Conservation (phyloP, 306 rosid genomes). For the Prunus padus region DNA sequence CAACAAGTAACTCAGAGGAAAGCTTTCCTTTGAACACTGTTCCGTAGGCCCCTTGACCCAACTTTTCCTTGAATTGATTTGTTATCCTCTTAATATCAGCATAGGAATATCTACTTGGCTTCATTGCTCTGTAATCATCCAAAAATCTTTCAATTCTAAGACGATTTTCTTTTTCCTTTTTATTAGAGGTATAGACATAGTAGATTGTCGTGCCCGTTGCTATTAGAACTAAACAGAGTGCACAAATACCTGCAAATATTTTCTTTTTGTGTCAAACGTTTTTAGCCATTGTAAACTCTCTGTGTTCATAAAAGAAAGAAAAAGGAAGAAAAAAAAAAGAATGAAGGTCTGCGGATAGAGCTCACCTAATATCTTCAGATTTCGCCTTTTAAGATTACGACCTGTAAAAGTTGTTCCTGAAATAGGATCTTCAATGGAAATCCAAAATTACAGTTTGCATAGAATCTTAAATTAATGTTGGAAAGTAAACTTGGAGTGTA, state of each 20-base stretch:
- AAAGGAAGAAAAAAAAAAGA: background rate
- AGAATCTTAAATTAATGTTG: no score
- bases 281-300: no score
- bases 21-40: slow-evolving; percentile 30
- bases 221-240: slow-evolving; percentile 4
- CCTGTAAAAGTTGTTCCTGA: background rate
- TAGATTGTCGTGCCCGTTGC: background rate
- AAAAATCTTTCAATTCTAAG: slow-evolving; percentile 31
- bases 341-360: background rate
- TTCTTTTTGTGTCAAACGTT: no score
- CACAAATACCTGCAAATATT: slow-evolving; percentile 26
- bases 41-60: slow-evolving; percentile 39
- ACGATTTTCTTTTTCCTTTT: slow-evolving; percentile 8
- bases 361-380: background rate
- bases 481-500: background rate
- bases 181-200: slow-evolving; percentile 10
- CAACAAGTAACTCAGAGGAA: slow-evolving; percentile 5
- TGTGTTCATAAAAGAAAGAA: no score
- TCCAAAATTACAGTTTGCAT: background rate
- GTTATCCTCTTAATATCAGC: slow-evolving; percentile 4
- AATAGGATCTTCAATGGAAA: background rate
- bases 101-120: slow-evolving; percentile 40
- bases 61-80: slow-evolving; percentile 22
- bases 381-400: background rate
- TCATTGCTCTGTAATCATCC: slow-evolving; percentile 34